phyloP scores from a whole-genome alignment of 108 stramenopile genomes.

The Discostella stelligeroides region DNA sequence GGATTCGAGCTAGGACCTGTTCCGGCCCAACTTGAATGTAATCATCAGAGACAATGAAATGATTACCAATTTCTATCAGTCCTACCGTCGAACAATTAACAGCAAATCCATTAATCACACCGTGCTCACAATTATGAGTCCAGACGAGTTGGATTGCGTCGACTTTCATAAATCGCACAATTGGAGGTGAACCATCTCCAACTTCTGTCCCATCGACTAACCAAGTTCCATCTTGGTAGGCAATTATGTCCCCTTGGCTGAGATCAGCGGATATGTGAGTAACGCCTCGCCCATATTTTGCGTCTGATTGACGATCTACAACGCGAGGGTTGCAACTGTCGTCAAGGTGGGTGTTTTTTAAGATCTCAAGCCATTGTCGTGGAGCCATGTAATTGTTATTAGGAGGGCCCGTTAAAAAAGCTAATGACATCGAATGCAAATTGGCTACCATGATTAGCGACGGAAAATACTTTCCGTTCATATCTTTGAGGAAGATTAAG shows the following conservation, averaged over 20 bases:
- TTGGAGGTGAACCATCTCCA: constrained; percentile 38
- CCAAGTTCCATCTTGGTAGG: constrained; percentile 75
- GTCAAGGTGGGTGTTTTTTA: no score
- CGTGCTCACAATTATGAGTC: constrained; percentile 88
- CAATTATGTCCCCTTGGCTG: constrained; percentile 61
- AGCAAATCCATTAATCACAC: constrained; percentile 66
- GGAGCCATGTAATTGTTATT: no score
- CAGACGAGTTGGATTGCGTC: constrained; percentile 74
- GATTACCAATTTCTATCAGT: constrained; percentile 14
- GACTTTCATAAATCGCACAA: constrained; percentile 39
- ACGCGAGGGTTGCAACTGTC: constrained; percentile 23
- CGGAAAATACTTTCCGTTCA: no score
- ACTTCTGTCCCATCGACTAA: constrained; percentile 71
- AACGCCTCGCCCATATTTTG: constrained; percentile 63
- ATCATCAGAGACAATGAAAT: constrained; percentile 10
- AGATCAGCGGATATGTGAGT: constrained; percentile 66
- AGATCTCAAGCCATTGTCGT: no score
- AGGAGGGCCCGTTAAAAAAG: no score
- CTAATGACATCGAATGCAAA: no score
- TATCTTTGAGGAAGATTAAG: no score
- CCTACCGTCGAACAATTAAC: no score
- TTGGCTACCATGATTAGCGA: no score
- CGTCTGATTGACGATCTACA: constrained; percentile 65
- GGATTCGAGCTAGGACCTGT: constrained; percentile 56
- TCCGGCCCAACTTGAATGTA: constrained; percentile 62